Conservation (phyloP, 345 rosid species). For the Toxicodendron radicans region DNA sequence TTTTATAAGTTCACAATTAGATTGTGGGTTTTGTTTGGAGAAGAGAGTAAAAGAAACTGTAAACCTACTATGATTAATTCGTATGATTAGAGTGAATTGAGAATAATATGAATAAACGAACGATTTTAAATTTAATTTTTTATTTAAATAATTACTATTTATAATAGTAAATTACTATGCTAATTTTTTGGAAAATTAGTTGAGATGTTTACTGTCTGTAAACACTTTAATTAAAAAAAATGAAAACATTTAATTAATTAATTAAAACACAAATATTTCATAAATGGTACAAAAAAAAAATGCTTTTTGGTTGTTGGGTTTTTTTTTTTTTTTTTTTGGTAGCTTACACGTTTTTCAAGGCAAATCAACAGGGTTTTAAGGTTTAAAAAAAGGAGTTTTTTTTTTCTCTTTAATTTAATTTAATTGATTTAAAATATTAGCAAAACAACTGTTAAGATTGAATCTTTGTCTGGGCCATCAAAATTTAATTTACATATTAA, state of each 20-base stretch:
- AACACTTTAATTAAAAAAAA: too few species aligned
- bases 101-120: too few species aligned
- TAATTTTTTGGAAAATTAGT: too few species aligned
- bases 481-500: background rate
- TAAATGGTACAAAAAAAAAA: constrained; percentile 17
- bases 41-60: background rate
- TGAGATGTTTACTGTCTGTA: too few species aligned
- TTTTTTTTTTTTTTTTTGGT: background rate
- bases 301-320: constrained; percentile 11
- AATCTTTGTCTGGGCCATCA: background rate
- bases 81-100: too few species aligned
- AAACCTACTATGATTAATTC: too few species aligned
- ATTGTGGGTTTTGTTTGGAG: background rate
- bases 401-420: background rate
- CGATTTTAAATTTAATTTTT: too few species aligned
- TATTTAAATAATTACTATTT: too few species aligned
- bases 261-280: background rate
- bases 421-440: background rate
- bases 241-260: background rate
- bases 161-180: too few species aligned
- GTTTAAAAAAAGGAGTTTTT: background rate
- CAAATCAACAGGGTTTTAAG: background rate
- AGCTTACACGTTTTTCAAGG: background rate
- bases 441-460: background rate
- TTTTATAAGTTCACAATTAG: background rate